Conservation (phyloP, 2,329 filamentous ascomycete genomes). For the Tolypocladium capitatum region DNA sequence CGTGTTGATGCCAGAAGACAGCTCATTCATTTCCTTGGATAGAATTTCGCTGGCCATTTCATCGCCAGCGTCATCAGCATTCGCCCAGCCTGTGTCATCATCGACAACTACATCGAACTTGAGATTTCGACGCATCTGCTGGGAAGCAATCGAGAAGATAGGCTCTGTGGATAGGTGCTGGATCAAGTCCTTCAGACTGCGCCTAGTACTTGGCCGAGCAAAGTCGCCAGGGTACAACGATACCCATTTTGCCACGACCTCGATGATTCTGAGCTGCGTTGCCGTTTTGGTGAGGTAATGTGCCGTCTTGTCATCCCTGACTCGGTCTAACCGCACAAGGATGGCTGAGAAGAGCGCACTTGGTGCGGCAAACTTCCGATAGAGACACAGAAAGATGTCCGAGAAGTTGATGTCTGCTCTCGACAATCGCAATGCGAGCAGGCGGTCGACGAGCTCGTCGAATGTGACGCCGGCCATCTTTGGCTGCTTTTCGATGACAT, state of each 20-base stretch:
- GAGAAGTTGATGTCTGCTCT: slow-evolving; percentile 82
- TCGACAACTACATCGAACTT: slow-evolving; percentile 64
- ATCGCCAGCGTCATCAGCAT: slow-evolving; percentile 47
- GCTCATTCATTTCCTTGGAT: slow-evolving; percentile 25
- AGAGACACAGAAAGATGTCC: slow-evolving; percentile 80
- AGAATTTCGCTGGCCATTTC: slow-evolving; percentile 20
- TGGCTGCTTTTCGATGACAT: slow-evolving; percentile 33
- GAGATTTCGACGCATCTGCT: slow-evolving; percentile 71
- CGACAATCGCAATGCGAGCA: slow-evolving; percentile 69
- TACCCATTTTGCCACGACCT: slow-evolving; percentile 80
- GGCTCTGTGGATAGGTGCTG: slow-evolving; percentile 59
- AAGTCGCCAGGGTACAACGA: slow-evolving; percentile 87
- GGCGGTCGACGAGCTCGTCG: slow-evolving; percentile 72
- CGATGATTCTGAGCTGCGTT: slow-evolving; percentile 70
- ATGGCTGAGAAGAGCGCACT: slow-evolving; percentile 66
- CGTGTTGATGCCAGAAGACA: slow-evolving; percentile 29
- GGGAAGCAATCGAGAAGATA: slow-evolving; percentile 72
- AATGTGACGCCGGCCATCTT: slow-evolving; percentile 43
- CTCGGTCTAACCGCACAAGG: slow-evolving; percentile 58
- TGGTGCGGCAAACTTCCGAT: slow-evolving; percentile 84
- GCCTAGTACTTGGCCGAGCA: slow-evolving; percentile 61
- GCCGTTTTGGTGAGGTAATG: slow-evolving; percentile 66
- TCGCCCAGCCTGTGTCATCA: slow-evolving; percentile 89
- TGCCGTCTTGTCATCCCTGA: slow-evolving; percentile 52
- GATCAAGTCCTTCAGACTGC: slow-evolving; percentile 63